phyloP scores from a whole-genome alignment of 495 filamentous ascomycete species.

The Daldinia childiae region DNA sequence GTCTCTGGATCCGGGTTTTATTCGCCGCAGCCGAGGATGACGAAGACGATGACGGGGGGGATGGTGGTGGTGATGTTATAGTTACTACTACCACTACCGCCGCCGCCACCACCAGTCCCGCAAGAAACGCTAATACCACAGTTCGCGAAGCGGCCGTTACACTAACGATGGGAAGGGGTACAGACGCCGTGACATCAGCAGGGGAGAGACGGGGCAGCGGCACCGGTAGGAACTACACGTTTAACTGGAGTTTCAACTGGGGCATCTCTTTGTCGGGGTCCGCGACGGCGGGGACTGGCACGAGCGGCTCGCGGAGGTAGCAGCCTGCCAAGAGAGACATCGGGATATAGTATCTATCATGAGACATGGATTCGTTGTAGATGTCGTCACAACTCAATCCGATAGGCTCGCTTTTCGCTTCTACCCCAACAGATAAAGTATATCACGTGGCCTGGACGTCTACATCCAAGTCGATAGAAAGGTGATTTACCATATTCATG shows the following conservation, averaged over 20 bases:
- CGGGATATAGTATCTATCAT: not conserved
- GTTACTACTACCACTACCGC: not conserved
- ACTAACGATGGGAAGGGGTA: not conserved
- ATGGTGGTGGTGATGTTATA: not conserved
- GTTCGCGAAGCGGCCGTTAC: too few relatives aligned
- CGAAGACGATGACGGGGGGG: slow-evolving; percentile 36
- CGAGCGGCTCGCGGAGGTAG: slow-evolving; percentile 10
- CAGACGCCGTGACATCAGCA: not conserved
- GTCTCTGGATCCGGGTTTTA: slow-evolving; percentile 79
- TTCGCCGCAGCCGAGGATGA: slow-evolving; percentile 71
- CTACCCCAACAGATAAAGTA: slow-evolving; percentile 14
- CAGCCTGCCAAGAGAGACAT: not conserved
- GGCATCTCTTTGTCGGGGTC: slow-evolving; percentile 40
- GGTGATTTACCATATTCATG: not conserved
- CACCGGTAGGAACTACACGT: slow-evolving; percentile 34
- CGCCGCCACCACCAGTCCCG: not conserved
- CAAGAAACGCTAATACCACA: not conserved
- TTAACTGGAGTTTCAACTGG: slow-evolving; percentile 45
- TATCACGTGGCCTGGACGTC: slow-evolving; percentile 14
- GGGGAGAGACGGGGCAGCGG: slow-evolving; percentile 33
- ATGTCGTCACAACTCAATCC: not conserved
- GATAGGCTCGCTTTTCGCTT: slow-evolving; percentile 16
- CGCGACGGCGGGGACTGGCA: slow-evolving; percentile 12
- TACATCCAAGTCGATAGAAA: not conserved
- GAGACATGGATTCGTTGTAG: not conserved